Evolutionary conservation across 208 protist species (phyloP).

Genomic region (Blechomonas ayalai): DNA sequence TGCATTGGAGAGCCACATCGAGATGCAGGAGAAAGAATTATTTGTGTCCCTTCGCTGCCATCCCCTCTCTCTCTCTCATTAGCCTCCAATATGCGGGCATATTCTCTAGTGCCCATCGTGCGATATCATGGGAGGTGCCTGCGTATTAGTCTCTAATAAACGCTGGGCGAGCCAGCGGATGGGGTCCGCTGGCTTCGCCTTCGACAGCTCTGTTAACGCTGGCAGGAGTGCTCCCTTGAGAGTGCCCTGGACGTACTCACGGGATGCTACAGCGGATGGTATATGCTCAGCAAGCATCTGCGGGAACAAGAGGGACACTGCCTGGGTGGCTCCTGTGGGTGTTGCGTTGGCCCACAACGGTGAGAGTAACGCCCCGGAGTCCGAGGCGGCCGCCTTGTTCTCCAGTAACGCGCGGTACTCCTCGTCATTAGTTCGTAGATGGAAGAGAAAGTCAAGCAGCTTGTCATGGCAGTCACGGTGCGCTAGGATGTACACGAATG

Average conservation of each 20-base stretch:
- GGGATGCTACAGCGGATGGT: slow-evolving; percentile 35
- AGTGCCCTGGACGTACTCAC: slow-evolving; percentile 79
- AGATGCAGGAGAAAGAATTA: slow-evolving; percentile 1
- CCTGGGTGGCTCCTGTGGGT: slow-evolving; percentile 23
- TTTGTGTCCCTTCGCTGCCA: background rate
- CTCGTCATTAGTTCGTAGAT: slow-evolving; percentile 35
- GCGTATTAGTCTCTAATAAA: slow-evolving; percentile 74
- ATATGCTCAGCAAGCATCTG: slow-evolving; percentile 73
- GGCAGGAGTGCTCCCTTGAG: slow-evolving; percentile 79
- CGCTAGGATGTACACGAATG: slow-evolving; percentile 71
- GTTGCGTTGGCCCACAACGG: slow-evolving; percentile 21
- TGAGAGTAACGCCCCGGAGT: slow-evolving; percentile 1
- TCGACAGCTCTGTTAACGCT: slow-evolving; percentile 73
- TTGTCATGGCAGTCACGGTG: slow-evolving; percentile 53
- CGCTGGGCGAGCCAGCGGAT: slow-evolving; percentile 79
- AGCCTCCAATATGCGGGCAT: background rate
- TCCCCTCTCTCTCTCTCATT: slow-evolving; percentile 1
- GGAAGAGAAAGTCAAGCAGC: slow-evolving; percentile 33
- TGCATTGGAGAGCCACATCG: background rate
- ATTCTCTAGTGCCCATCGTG: background rate
- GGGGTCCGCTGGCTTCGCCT: slow-evolving; percentile 80
- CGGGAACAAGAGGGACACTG: slow-evolving; percentile 64
- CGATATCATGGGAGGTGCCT: slow-evolving; percentile 61
- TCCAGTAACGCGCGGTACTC: slow-evolving; percentile 16
- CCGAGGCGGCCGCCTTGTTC: background rate